Evolutionary conservation across 768 basidiomycete species (phyloP).

Genomic region (Tulasnella sp.): DNA sequence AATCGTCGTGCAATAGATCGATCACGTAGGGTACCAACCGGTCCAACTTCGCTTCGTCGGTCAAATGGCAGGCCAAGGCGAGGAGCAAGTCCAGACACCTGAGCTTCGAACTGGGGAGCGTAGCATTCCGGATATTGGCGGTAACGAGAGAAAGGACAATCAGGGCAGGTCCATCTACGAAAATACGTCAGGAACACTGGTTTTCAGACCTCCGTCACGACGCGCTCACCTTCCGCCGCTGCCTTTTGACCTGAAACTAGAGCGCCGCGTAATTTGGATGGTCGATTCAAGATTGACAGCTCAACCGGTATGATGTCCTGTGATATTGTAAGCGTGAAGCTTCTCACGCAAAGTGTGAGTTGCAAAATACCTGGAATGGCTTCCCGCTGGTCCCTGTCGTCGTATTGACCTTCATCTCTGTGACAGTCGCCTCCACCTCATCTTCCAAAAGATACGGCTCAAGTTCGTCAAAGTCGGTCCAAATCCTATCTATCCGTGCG

Average conservation of each 20-base stretch:
- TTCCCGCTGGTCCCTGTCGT: not conserved
- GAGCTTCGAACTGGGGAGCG: slow-evolving; percentile 79
- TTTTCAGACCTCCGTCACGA: not conserved
- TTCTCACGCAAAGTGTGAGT: not conserved
- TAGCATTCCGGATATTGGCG: slow-evolving; percentile 84
- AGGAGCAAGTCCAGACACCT: slow-evolving; percentile 83
- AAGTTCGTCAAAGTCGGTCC: slow-evolving; percentile 81
- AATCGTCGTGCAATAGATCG: slow-evolving; percentile 82
- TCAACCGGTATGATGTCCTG: slow-evolving; percentile 78
- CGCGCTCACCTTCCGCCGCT: slow-evolving; percentile 55
- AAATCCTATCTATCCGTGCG: slow-evolving; percentile 73
- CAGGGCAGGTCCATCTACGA: slow-evolving; percentile 78
- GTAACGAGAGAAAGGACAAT: slow-evolving; percentile 83
- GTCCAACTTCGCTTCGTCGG: slow-evolving; percentile 94
- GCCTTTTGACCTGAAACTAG: slow-evolving; percentile 45
- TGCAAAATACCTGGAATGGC: slow-evolving; percentile 28
- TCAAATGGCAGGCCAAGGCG: slow-evolving; percentile 72
- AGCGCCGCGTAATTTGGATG: slow-evolving; percentile 48
- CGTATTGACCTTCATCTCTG: slow-evolving; percentile 38
- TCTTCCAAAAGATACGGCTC: slow-evolving; percentile 62
- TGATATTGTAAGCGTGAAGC: too few species aligned
- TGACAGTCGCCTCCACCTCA: slow-evolving; percentile 45
- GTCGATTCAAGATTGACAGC: slow-evolving; percentile 62
- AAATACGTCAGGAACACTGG: not conserved
- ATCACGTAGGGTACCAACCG: slow-evolving; percentile 89